Evolutionary conservation across 495 filamentous ascomycete species (phyloP), one percentile per base, ranked within the genome.

Genomic region (Aspergillus bertholletiae): DNA sequence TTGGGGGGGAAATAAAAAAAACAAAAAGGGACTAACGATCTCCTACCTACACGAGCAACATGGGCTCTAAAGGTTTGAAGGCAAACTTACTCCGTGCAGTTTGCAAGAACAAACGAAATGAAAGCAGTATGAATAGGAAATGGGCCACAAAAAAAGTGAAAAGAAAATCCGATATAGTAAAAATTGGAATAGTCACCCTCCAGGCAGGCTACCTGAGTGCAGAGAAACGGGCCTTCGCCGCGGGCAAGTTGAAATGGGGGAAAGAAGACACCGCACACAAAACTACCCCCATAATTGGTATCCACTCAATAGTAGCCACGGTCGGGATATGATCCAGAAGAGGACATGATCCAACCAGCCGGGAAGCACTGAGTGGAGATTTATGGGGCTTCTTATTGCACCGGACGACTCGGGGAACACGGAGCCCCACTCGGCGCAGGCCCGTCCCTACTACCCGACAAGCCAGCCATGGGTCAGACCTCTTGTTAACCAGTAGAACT

Each of bases 351-450:
- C 54, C 60, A 34, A 32, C 50, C 23, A 47, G 40, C 46, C 46
- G 56, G 60, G 49, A 53, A 32, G 22, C 43, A 37, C 28, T 11
- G 21, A 50, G 37, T 54, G 24, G 46, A 45, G 45, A 41, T 49
- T 48, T 44, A 30, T 55, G 55, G 60, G 51, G 32, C 54, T 49
- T 46, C 34, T 53, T 46, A 54, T 51, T 51, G 55, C 55, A 37
- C 47, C 54, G 52, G 40, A 15, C 41, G 37, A 21, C 41, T 60
- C 59, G 62, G 62, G 62, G 62, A 65, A 65, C 51, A 52, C 59
- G 59, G 59, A 60, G 21, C 53, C 50, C 62, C 62, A 62, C 62
- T 60, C 56, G 49, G 59, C 57, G 51, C 45, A 54, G 57, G 54
- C 55, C 59, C 58, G 58, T 61, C 58, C 54, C 58, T 51, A 49